A percentile compares a stretch with the other conserved stretches of the same genome.
Conservation (phyloP, 768 basidiomycete genomes). For the Boletus pseudopeckii region DNA sequence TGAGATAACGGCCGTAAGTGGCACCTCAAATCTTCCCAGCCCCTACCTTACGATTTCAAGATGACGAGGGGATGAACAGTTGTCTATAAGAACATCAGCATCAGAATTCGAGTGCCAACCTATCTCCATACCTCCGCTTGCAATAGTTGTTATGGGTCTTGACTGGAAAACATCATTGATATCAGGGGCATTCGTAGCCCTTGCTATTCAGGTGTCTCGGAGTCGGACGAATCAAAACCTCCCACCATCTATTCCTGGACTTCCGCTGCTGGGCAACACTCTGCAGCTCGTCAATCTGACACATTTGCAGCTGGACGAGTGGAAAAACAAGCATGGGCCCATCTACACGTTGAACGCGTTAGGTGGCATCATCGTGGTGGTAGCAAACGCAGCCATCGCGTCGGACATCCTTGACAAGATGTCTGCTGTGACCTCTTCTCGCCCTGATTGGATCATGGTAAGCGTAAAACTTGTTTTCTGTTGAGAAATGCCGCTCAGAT, state of each 20-base stretch:
- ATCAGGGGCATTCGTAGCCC: neutral
- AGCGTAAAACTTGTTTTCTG: neutral
- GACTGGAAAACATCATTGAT: constrained; percentile 1
- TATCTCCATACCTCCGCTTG: neutral
- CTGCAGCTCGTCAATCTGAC: constrained; percentile 4
- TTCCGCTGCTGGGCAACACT: constrained; percentile 3
- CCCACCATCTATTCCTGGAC: constrained; percentile 5
- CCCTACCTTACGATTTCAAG: neutral
- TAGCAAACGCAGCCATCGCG: constrained; percentile 8
- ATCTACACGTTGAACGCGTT: constrained; percentile 6
- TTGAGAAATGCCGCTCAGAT: neutral
- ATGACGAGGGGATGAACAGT: neutral
- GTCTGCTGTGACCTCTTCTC: constrained; percentile 6
- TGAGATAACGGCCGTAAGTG: neutral
- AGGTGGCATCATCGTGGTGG: constrained; percentile 7
- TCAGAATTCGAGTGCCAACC: neutral
- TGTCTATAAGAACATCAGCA: neutral
- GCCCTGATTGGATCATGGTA: constrained; percentile 12
- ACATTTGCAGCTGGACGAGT: constrained; percentile 8
- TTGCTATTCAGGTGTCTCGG: neutral
- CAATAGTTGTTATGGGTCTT: neutral
- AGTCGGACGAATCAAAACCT: neutral
- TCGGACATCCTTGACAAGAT: constrained; percentile 8
- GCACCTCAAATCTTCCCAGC: neutral
- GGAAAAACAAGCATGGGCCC: constrained; percentile 9